Percentiles rank a stretch among this genome's conserved stretches.
Evolutionary conservation across 805 yeast species (phyloP).

Genomic region (Saccharomycopsis sp.): DNA sequence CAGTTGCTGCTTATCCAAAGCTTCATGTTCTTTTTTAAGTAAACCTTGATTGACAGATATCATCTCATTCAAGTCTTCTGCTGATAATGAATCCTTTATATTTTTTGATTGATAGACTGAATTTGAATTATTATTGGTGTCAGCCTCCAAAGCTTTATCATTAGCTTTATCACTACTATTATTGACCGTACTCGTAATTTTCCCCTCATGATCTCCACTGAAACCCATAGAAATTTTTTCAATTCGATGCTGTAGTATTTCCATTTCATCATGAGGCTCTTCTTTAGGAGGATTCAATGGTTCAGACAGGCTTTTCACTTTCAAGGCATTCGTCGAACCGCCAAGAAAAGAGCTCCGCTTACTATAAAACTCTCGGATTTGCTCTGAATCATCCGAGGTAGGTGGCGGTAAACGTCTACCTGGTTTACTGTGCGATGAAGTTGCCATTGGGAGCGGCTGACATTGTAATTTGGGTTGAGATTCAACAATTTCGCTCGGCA

Average conservation of each 20-base stretch:
- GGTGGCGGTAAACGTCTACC: slow-evolving; percentile 5
- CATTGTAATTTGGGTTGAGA: background rate
- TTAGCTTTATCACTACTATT: too few relatives aligned
- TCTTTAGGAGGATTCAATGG: too few relatives aligned
- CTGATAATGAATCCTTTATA: background rate
- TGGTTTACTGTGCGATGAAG: background rate
- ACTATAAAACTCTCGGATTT: background rate
- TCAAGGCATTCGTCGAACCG: too few relatives aligned
- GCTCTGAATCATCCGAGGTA: background rate
- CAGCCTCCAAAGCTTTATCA: too few relatives aligned
- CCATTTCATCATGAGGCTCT: too few relatives aligned
- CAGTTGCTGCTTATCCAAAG: slow-evolving; percentile 13
- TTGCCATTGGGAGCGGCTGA: background rate
- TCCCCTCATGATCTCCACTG: too few relatives aligned
- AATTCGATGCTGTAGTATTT: too few relatives aligned
- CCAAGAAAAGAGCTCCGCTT: background rate
- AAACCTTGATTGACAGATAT: slow-evolving; percentile 10
- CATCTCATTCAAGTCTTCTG: slow-evolving; percentile 8
- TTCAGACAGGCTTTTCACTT: too few relatives aligned
- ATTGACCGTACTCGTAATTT: too few relatives aligned
- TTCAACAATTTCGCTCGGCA: background rate
- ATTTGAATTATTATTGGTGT: too few relatives aligned
- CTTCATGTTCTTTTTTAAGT: slow-evolving; percentile 12
- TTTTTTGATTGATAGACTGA: background rate
- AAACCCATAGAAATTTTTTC: too few relatives aligned